These are phyloP conservation scores for Chlorella sp. DNA, from an alignment of 139 green algal species.

Conservation along the genomic window DNA sequence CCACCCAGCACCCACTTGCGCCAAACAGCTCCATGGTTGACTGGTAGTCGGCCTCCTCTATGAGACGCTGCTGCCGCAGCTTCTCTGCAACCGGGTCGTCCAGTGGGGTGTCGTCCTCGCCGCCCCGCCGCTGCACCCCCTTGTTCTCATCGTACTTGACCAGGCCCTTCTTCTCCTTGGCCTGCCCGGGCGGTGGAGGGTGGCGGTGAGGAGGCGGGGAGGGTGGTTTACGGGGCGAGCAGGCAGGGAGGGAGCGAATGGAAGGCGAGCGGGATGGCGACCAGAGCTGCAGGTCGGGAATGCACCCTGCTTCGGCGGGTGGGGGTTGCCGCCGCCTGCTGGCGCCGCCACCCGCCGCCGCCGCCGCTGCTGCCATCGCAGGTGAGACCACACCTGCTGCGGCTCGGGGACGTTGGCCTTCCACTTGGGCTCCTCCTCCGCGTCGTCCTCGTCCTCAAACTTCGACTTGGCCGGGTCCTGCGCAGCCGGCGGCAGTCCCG, in stretches of 20 bases:
- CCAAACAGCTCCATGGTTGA: constrained; percentile 80
- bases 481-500: not conserved
- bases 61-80: constrained; percentile 73
- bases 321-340: no score
- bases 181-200: not conserved
- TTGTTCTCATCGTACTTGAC: constrained; percentile 58
- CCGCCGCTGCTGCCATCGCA: not conserved
- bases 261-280: no score
- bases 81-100: constrained; percentile 75
- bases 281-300: no score
- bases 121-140: constrained; percentile 14
- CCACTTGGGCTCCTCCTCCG: constrained; percentile 62
- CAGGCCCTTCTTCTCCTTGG: constrained; percentile 51
- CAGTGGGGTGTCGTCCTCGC: constrained; percentile 53
- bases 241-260: not conserved
- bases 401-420: constrained; percentile 54
- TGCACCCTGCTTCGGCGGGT: no score
- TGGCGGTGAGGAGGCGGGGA: not conserved
- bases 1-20: not conserved
- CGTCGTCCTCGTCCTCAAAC: constrained; percentile 65
- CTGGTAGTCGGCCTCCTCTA: constrained; percentile 78
- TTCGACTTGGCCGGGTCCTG: constrained; percentile 33
- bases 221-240: not conserved
- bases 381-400: constrained; percentile 43
- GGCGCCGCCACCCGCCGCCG: no score